Percentiles rank a stretch among this genome's conserved stretches.
phyloP scores from a whole-genome alignment of 2,329 filamentous ascomycete genomes.

The Epichloe brachyelytri region DNA sequence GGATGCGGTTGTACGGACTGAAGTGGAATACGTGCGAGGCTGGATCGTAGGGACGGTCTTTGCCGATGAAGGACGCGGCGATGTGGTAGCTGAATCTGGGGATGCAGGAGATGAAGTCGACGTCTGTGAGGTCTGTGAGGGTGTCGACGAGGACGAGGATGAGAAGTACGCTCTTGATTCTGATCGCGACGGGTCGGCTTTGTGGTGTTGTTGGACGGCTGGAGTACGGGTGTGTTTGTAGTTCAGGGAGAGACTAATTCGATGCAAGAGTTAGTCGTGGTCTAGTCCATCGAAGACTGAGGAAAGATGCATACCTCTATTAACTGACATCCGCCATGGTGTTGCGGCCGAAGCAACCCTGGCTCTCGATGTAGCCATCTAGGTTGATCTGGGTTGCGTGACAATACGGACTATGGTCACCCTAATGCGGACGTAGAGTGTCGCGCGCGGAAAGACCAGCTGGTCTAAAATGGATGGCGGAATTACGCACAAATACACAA shows the following conservation, averaged over 20 bases:
- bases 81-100: constrained; percentile 51
- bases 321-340: constrained; percentile 8
- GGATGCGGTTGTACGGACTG: constrained; percentile 49
- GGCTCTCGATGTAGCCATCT: constrained; percentile 8
- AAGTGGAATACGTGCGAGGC: constrained; percentile 61
- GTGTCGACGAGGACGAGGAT: constrained; percentile 6
- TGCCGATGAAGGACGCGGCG: constrained; percentile 63
- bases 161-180: constrained; percentile 1
- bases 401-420: not conserved
- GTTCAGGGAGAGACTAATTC: not conserved
- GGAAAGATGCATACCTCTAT: constrained; percentile 4
- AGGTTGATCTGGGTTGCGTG: constrained; percentile 4
- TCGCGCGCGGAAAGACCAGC: not conserved
- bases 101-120: constrained; percentile 13
- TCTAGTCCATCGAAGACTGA: not conserved
- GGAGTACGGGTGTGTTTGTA: not conserved
- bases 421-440: not conserved
- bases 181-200: not conserved
- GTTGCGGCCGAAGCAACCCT: constrained; percentile 9
- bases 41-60: constrained; percentile 55
- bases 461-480: not conserved
- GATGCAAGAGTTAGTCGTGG: not conserved
- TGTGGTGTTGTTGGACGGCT: not conserved
- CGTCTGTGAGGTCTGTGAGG: not conserved
- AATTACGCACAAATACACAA: not conserved